Evolutionary conservation across 78 protist genomes (phyloP).

Genomic region (Pigoraptor vietnamica): DNA sequence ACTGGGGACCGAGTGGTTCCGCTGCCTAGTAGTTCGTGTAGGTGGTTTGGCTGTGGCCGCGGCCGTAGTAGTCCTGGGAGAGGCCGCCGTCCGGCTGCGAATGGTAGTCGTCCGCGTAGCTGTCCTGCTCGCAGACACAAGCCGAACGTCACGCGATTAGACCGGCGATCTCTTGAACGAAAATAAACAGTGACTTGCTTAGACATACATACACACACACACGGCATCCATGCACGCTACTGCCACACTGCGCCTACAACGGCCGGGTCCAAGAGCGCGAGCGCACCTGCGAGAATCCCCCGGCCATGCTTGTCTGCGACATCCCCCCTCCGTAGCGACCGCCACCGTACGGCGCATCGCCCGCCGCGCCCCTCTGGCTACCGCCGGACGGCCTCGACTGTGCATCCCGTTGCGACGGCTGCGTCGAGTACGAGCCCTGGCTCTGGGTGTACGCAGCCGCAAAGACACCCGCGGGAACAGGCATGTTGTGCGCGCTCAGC

Average conservation of each 20-base stretch:
- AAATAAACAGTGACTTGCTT: not conserved
- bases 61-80: not conserved
- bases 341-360: not conserved
- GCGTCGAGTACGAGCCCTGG: not conserved
- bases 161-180: too few species aligned
- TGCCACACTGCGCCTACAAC: too few species aligned
- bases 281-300: not conserved
- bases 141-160: not conserved
- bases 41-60: not conserved
- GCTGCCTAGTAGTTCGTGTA: not conserved
- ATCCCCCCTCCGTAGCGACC: not conserved
- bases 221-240: not conserved
- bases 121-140: not conserved
- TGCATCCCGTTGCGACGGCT: not conserved
- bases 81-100: not conserved
- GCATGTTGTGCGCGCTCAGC: not conserved
- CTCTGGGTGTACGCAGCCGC: constrained; percentile 1
- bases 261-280: not conserved
- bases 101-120: not conserved
- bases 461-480: not conserved
- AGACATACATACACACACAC: not conserved
- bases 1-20: too few species aligned
- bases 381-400: not conserved
- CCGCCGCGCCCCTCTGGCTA: not conserved
- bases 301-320: not conserved